Conservation (phyloP, 1,284 basidiomycete species). For the Pseudozyma tsukubaensis region DNA sequence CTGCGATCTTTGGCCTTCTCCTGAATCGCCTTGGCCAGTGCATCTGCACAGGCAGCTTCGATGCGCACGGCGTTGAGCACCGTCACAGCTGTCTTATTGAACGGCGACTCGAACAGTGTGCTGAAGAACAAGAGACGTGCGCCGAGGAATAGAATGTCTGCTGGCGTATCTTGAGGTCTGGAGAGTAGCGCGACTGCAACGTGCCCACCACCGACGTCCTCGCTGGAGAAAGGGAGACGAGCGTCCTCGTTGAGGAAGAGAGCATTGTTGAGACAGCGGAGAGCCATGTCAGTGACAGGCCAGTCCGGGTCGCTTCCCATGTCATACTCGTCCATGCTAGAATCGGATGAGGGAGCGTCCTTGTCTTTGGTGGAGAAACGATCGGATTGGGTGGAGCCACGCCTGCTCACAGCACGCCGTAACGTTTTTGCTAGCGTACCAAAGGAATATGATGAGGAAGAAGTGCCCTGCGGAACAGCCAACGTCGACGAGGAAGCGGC, state of each 20-base stretch:
- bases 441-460: constrained; percentile 14
- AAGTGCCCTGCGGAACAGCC: neutral
- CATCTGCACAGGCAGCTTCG: constrained; percentile 32
- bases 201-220: constrained; percentile 47
- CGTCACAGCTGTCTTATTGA: constrained; percentile 56
- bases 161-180: constrained; percentile 31
- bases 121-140: constrained; percentile 59
- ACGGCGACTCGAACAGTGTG: constrained; percentile 61
- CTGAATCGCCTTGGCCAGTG: constrained; percentile 22
- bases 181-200: constrained; percentile 41
- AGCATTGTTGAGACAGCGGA: constrained; percentile 63
- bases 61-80: constrained; percentile 30
- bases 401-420: constrained; percentile 28
- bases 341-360: constrained; percentile 19
- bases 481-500: constrained; percentile 1
- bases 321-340: constrained; percentile 25
- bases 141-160: constrained; percentile 57
- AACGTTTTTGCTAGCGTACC: constrained; percentile 33
- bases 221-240: constrained; percentile 39
- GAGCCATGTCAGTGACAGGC: constrained; percentile 52
- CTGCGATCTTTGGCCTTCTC: constrained; percentile 18
- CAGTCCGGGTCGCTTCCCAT: constrained; percentile 35
- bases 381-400: constrained; percentile 18
- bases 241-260: constrained; percentile 55
- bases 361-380: constrained; percentile 21